A percentile compares a stretch with the other conserved stretches of the same genome.
These are phyloP conservation scores for Dactylellina parvicollis DNA, from an alignment of 2,329 filamentous ascomycete species.

Conservation along the genomic window DNA sequence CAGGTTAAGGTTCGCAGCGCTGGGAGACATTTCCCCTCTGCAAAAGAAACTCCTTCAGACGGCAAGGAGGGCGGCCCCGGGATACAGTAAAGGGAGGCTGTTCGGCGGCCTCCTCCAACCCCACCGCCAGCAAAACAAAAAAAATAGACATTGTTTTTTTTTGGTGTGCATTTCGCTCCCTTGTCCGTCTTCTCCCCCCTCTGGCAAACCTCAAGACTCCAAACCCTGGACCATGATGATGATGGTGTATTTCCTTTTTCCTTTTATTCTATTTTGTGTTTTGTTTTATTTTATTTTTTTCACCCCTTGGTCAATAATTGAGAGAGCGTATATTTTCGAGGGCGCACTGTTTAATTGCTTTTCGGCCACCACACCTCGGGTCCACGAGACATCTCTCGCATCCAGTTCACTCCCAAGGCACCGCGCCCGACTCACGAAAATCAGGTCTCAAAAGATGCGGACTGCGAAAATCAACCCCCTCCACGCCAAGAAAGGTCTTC, in stretches of 20 bases:
- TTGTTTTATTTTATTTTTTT: slow-evolving; percentile 2
- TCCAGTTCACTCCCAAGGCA: not conserved
- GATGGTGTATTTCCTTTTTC: too few species aligned
- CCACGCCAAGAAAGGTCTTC: slow-evolving; percentile 22
- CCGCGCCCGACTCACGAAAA: not conserved
- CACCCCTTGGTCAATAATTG: too few species aligned
- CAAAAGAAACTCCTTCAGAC: too few species aligned
- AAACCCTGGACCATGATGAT: not conserved
- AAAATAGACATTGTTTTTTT: not conserved
- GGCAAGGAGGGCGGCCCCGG: not conserved
- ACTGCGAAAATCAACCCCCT: not conserved
- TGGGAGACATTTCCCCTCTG: slow-evolving; percentile 13
- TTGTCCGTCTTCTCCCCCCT: not conserved
- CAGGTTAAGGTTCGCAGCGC: not conserved
- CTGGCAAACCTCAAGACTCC: not conserved
- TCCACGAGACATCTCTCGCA: slow-evolving; percentile 8
- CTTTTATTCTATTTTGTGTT: not conserved
- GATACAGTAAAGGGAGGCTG: not conserved
- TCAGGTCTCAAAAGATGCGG: slow-evolving; percentile 2
- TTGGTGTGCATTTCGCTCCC: not conserved
- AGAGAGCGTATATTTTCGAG: too few species aligned
- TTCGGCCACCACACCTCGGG: slow-evolving; percentile 9
- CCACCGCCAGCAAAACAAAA: not conserved
- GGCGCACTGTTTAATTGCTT: slow-evolving; percentile 26
- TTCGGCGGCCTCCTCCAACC: slow-evolving; percentile 2